Conservation (phyloP, 129 eudicot species). For the Centella asiatica region DNA sequence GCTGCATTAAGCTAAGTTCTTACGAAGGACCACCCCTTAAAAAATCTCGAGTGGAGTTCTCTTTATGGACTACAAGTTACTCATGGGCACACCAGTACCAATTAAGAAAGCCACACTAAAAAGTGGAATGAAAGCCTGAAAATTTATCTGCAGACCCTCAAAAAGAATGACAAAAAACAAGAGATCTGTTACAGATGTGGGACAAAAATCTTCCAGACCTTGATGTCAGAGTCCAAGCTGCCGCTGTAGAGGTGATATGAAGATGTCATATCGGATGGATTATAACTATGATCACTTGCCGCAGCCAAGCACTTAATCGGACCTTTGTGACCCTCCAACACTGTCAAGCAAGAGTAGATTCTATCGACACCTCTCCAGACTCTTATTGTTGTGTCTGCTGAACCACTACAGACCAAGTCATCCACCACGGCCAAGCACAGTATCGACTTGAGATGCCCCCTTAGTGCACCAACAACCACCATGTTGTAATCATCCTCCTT, state of each 20-base stretch:
- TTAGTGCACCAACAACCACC: slow-evolving; percentile 30
- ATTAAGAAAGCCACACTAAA: background rate
- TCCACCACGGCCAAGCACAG: slow-evolving; percentile 47
- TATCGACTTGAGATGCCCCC: slow-evolving; percentile 47
- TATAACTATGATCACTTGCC: slow-evolving; percentile 21
- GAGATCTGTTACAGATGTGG: slow-evolving; percentile 22
- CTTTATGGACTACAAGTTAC: background rate
- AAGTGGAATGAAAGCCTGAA: background rate
- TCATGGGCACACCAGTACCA: background rate
- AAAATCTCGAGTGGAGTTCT: background rate
- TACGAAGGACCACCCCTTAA: background rate
- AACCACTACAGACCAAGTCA: slow-evolving; percentile 53
- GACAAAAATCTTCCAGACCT: slow-evolving; percentile 44
- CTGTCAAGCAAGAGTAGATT: slow-evolving; percentile 43
- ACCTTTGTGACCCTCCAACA: slow-evolving; percentile 57
- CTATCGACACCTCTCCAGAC: slow-evolving; percentile 44
- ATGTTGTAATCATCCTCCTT: slow-evolving; percentile 32
- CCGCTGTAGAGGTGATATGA: slow-evolving; percentile 49
- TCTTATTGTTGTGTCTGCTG: slow-evolving; percentile 56
- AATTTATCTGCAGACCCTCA: background rate
- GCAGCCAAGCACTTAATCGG: slow-evolving; percentile 56
- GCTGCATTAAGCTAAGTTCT: background rate
- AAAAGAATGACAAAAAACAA: background rate
- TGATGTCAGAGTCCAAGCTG: slow-evolving; percentile 49
- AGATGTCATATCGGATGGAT: slow-evolving; percentile 31